Evolutionary conservation across 176 grass and related monocot genomes (phyloP).

Genomic region (Dendrocalamus sinicus): DNA sequence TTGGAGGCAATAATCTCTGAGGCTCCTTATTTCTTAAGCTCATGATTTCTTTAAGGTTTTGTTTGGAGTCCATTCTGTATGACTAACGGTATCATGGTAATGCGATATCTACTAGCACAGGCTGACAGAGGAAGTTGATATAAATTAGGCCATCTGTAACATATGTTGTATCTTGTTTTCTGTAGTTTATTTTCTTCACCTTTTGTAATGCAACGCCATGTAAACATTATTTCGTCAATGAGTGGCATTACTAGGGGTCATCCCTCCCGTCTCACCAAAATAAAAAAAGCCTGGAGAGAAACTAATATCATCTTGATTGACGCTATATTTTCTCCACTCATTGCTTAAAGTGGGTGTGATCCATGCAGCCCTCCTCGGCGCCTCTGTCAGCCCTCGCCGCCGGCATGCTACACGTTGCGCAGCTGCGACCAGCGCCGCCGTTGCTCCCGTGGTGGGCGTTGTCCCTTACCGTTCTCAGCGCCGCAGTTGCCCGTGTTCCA

Average conservation of each 20-base stretch:
- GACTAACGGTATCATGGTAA: too few species aligned
- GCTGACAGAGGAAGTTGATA: background rate
- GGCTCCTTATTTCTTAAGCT: too few species aligned
- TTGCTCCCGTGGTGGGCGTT: too few species aligned
- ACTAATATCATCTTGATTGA: background rate
- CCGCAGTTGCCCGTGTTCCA: too few species aligned
- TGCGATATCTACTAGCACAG: background rate
- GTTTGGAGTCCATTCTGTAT: too few species aligned
- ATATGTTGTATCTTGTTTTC: background rate
- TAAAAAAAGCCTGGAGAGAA: background rate
- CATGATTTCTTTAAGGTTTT: too few species aligned
- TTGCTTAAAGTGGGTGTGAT: background rate
- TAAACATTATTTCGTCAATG: slow-evolving; percentile 1
- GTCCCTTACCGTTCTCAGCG: too few species aligned
- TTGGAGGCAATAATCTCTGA: too few species aligned
- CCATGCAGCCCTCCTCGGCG: background rate
- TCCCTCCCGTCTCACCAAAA: slow-evolving; percentile 6
- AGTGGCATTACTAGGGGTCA: background rate
- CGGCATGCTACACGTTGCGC: too few species aligned
- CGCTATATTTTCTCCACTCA: background rate
- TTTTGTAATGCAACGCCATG: background rate
- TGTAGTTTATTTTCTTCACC: slow-evolving; percentile 10
- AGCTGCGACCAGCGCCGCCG: too few species aligned
- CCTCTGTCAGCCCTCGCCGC: too few species aligned
- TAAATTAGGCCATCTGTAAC: background rate